Evolutionary conservation across 2,329 filamentous ascomycete species (phyloP), one percentile per base, ranked within the genome.

Genomic region (Phyllosticta capitalensis): DNA sequence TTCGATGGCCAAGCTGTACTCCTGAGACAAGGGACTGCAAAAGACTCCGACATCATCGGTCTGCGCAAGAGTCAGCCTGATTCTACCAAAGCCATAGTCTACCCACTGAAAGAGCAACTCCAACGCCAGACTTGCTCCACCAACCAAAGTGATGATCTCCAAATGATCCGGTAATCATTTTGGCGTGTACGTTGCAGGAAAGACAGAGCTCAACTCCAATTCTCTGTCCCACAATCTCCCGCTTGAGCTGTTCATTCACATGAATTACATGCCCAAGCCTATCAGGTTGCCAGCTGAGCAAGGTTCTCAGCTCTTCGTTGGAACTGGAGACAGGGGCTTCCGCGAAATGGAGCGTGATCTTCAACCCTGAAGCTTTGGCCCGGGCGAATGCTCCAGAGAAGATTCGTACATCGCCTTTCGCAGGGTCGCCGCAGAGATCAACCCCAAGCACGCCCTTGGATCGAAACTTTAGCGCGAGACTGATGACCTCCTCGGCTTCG

Each of bases 11-110:
- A 94, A 80, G 7, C 78, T 75, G 71, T 92, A 92, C 70, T 95
- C 90, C 64, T 90, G 85, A 0, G 88, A 91, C 3, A 92, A 72
- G 0, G 83, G 79, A 67, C 87, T 92, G 55, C 85, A 86, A 66
- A 94, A 94, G 21, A 94, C 83, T 1, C 89, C 90, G 9, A 92
- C 86, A 66, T 94, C 89, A 68, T 94, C 90, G 1, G 89, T 94
- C 87, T 91, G 62, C 4, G 50, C 24, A 17, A 5, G 17, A 59
- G 66, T 64, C 65, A 67, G 12, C 58, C 49, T 24, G 33, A 21
- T 38, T 38, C 12, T 58, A 9, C 54, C 53, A 17, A n/a, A 17
- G 1, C 19, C 5, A 20, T 20, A 5, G 2, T n/a, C 21, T 9
- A 82, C 87, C 76, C 75, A 91, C 88, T 66, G 83, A 86, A 52